These are phyloP conservation scores for Pyronema omphalodes DNA, from an alignment of 495 filamentous ascomycete species.

Conservation along the genomic window DNA sequence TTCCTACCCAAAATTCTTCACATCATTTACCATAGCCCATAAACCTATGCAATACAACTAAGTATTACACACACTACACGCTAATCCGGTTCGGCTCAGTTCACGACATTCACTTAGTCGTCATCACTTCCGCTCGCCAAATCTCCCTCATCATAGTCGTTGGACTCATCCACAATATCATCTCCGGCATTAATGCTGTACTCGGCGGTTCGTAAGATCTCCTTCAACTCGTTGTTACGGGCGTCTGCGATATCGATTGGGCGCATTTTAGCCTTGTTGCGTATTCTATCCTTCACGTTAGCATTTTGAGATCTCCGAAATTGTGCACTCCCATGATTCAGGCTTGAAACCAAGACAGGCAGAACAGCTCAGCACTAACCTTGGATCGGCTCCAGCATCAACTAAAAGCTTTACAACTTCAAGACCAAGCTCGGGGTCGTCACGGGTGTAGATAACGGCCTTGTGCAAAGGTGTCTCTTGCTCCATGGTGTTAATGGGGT, in stretches of 20 bases:
- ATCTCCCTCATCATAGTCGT: slow-evolving; percentile 17
- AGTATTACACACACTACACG: too few relatives aligned
- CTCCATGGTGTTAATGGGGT: slow-evolving; percentile 63
- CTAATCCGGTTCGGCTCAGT: too few relatives aligned
- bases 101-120: background rate
- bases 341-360: background rate
- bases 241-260: slow-evolving; percentile 55
- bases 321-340: background rate
- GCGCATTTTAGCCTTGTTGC: slow-evolving; percentile 53
- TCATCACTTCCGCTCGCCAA: slow-evolving; percentile 23
- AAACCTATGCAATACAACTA: too few relatives aligned
- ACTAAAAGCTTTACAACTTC: slow-evolving; percentile 74
- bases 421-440: slow-evolving; percentile 43
- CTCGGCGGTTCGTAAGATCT: slow-evolving; percentile 56
- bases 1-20: too few relatives aligned
- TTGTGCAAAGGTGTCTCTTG: slow-evolving; percentile 80
- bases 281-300: slow-evolving; percentile 27
- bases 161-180: slow-evolving; percentile 20
- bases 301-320: background rate
- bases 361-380: slow-evolving; percentile 25
- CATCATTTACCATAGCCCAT: too few relatives aligned
- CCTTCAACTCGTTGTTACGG: slow-evolving; percentile 46
- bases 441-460: slow-evolving; percentile 70
- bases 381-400: slow-evolving; percentile 73
- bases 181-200: slow-evolving; percentile 32